Base-by-base conservation (phyloP, 371 early-diverging fungal species). In the Mucor indicus region DNA sequence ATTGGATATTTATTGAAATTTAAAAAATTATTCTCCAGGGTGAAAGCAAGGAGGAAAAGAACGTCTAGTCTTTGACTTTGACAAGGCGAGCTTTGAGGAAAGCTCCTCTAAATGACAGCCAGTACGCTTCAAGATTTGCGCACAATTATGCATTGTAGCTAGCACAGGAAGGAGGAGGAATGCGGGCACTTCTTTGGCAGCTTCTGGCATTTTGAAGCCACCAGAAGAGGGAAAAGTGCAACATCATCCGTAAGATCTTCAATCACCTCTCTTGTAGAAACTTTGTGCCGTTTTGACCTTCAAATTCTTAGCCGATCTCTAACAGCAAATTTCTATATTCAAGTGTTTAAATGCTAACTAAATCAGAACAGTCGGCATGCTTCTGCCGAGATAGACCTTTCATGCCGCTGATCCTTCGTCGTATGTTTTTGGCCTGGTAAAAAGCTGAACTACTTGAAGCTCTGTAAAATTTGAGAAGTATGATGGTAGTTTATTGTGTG, bases 221-320 rank as follows among this genome's bases (percentile, higher is more conserved):
- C 33, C 25, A 24, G 46, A 36, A 17, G 36, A n/a, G n/a, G n/a
- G 15, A 13, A 11, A 46, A 37, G 15, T 3, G 12, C 11, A 37
- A 37, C 38, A 46, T 37, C 46, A 46, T 46, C 12, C 3, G 19
- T 23, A 27, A 38, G 20, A 24, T 46, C n/a, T 37, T 46, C 5
- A 46, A 10, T n/a, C 6, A 3, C n/a, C 2, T 25, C 17, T 46
- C 37, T 23, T 46, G 23, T 19, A 46, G 16, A 11, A 24, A 21
- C 23, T 46, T 46, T 15, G 46, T 46, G 5, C 19, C 46, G 15
- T 35, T 37, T 33, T 21, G 23, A 24, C 37, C 46, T 8, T 20
- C 6, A 12, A 32, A n/a, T 15, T 30, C 2, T n/a, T 32, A 32
- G 25, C 44, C 44, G 20, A 44, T 33, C 20, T 44, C 44, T 9